A percentile compares a stretch with the other conserved stretches of the same genome.
Evolutionary conservation across 2,329 filamentous ascomycete species (phyloP).

Genomic region (Hymenoscyphus repandus): DNA sequence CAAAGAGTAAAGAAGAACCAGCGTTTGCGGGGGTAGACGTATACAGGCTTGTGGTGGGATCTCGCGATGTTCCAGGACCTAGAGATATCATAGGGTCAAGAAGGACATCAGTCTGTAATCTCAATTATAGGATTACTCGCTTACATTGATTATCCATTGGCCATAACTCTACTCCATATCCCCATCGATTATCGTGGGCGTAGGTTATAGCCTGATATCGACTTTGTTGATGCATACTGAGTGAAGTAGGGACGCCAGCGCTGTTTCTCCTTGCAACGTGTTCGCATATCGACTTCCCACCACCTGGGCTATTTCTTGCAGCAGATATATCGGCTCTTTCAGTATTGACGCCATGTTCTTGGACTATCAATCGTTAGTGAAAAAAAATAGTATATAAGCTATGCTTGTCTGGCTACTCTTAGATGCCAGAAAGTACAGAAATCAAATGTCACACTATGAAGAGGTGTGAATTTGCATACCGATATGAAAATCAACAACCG

Average conservation of each 20-base stretch:
- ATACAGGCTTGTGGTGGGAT: slow-evolving; percentile 30
- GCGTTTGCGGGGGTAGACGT: slow-evolving; percentile 38
- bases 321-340: too few relatives aligned
- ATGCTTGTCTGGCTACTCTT: too few relatives aligned
- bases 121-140: neutral
- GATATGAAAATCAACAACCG: slow-evolving; percentile 7
- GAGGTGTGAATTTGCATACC: slow-evolving; percentile 10
- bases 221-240: neutral
- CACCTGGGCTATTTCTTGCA: too few relatives aligned
- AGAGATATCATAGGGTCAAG: neutral
- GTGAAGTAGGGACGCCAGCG: neutral
- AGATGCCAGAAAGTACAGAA: too few relatives aligned
- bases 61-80: slow-evolving; percentile 17
- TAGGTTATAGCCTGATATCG: neutral
- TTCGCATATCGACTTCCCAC: too few relatives aligned
- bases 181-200: neutral
- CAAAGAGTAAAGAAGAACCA: slow-evolving; percentile 37
- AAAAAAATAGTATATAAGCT: neutral
- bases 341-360: too few relatives aligned
- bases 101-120: neutral
- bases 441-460: too few relatives aligned
- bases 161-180: neutral
- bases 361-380: neutral
- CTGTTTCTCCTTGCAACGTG: too few relatives aligned
- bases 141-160: neutral